Evolutionary conservation across 768 basidiomycete genomes (phyloP), one percentile per base, ranked within the genome.

Genomic region (Suillus clintonianus): DNA sequence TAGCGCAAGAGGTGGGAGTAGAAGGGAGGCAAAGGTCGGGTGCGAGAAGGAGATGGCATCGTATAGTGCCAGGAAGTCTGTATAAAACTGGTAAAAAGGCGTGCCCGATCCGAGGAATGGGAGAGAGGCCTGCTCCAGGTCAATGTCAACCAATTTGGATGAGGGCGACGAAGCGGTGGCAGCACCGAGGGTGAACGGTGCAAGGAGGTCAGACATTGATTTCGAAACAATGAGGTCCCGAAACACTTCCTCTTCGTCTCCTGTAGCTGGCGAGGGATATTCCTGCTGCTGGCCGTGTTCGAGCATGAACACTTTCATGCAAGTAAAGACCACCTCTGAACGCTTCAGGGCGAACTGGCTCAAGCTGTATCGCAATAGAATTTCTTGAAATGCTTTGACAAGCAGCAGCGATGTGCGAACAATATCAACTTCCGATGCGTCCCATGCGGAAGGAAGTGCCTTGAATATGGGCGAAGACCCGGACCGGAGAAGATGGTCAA

Each of bases 241-340:
- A 76, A 93, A 99, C 2, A 97, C 88, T 68, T 95, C 91, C 50
- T 81, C 85, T 48, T 47, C 62, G 68, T 70, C 48, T 67, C 75
- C 72, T 5, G 70, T 74, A 0, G 77, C 70, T 39, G 24, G 39
- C 3, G 56, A 57, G 24, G 24, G 9, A 37, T 17, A 27, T 57
- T 37, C 56, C 17, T 57, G 56, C 24, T 27, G 37, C 68, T 92
- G 89, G 1, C 86, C 93, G 71, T 97, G 92, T 74, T 99, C 96
- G 34, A 99, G 86, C 95, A 97, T 96, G 77, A 94, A 95, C 17
- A 97, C 86, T 67, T 92, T 93, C 93, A 97, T 96, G 66, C 94
- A 90, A 22, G 83, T 85, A 68, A 95, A 90, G 5, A 91, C 80
- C 9, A 88, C 72, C 9, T 79, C 70, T 15, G 69, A 65, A 0